Conservation (phyloP, 495 filamentous ascomycete genomes). For the Letharia lupina region DNA sequence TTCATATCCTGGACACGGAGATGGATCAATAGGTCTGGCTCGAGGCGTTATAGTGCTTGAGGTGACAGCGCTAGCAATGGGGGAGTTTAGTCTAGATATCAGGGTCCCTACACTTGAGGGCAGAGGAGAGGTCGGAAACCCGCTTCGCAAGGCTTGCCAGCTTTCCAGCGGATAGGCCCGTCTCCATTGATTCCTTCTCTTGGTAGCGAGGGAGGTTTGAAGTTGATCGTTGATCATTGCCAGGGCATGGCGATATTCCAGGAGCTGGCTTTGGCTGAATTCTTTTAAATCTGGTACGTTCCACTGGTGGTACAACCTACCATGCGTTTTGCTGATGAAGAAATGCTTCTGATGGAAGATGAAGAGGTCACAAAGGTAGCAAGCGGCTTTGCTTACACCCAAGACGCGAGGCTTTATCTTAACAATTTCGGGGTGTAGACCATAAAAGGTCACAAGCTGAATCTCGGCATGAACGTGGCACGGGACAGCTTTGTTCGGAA, state of each 20-base stretch:
- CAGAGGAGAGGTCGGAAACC: neutral
- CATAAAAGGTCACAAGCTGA: conserved; percentile 18
- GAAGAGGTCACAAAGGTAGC: conserved; percentile 27
- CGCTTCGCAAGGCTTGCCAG: neutral
- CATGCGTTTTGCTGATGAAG: conserved; percentile 21
- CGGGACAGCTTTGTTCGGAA: neutral
- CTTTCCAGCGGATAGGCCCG: conserved; percentile 1
- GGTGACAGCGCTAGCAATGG: no score
- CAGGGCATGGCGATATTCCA: conserved; percentile 6
- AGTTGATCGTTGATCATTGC: neutral
- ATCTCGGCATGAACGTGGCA: conserved; percentile 26
- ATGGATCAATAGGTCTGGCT: no score
- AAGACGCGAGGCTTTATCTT: conserved; percentile 16
- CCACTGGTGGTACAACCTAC: conserved; percentile 22
- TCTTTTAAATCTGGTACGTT: conserved; percentile 14
- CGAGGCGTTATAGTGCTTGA: no score
- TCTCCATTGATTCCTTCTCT: neutral
- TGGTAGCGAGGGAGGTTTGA: neutral
- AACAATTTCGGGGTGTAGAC: neutral
- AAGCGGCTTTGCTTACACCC: conserved; percentile 24
- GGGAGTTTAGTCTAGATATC: no score
- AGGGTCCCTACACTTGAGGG: no score
- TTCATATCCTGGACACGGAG: no score
- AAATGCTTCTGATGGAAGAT: conserved; percentile 17
- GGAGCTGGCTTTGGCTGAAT: neutral